These are phyloP conservation scores for Lactifluus subvellereus DNA, from an alignment of 768 basidiomycete genomes.

Conservation along the genomic window DNA sequence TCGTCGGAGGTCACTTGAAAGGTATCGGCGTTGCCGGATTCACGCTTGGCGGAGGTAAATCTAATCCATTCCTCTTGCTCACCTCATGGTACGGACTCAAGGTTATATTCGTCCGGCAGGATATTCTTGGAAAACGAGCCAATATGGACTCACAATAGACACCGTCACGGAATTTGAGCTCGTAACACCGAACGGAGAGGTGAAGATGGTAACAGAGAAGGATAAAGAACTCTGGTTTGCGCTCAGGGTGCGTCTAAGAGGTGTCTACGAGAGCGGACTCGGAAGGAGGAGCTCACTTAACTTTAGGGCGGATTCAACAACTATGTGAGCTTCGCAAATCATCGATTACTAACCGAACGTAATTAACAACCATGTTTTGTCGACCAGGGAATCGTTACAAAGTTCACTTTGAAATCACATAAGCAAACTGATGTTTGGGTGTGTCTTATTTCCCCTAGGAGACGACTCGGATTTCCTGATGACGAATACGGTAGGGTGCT, in stretches of 20 bases:
- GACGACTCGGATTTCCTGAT: not conserved
- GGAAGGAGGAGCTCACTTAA: not conserved
- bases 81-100: not conserved
- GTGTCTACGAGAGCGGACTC: too few relatives aligned
- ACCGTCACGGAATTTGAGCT: conserved; percentile 23
- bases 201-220: conserved; percentile 17
- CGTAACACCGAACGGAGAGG: conserved; percentile 22
- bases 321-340: not conserved
- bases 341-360: not conserved
- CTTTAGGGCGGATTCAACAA: conserved; percentile 19
- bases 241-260: not conserved
- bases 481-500: not conserved
- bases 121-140: conserved; percentile 22
- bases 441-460: not conserved
- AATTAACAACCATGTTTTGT: not conserved
- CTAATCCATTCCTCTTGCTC: too few relatives aligned
- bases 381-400: conserved; percentile 18
- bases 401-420: conserved; percentile 13
- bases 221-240: conserved; percentile 21
- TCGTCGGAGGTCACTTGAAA: conserved; percentile 22
- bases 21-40: conserved; percentile 26
- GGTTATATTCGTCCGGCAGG: not conserved
- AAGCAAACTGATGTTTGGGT: conserved; percentile 18
- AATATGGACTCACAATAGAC: conserved; percentile 24
- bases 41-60: conserved; percentile 21